Percentiles rank a stretch among this genome's conserved stretches.
These are phyloP conservation scores for Cytidiella melzeri DNA, from an alignment of 768 basidiomycete species.

Conservation along the genomic window DNA sequence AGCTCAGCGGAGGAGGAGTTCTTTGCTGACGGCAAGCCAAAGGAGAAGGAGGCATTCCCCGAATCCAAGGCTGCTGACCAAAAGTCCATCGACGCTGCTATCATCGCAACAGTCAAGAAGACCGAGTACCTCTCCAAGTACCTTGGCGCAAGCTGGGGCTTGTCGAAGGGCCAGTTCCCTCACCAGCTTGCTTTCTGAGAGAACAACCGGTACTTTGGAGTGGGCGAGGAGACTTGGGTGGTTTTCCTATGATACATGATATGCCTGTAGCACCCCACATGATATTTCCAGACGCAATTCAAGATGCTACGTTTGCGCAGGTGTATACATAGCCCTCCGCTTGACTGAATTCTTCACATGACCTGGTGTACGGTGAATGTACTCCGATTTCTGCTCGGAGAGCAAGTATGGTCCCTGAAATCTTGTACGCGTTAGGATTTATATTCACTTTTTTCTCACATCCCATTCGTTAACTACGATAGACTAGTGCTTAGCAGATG, in stretches of 20 bases:
- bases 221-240: slow-evolving; percentile 9
- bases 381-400: not conserved
- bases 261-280: slow-evolving; percentile 32
- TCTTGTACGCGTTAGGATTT: not conserved
- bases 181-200: slow-evolving; percentile 86
- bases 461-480: too few species aligned
- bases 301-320: slow-evolving; percentile 18
- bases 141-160: slow-evolving; percentile 85
- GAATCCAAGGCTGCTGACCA: slow-evolving; percentile 87
- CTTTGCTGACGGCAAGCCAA: slow-evolving; percentile 90
- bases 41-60: slow-evolving; percentile 81
- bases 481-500: too few species aligned
- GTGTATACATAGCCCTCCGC: slow-evolving; percentile 10
- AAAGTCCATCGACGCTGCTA: slow-evolving; percentile 75
- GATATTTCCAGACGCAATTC: slow-evolving; percentile 16
- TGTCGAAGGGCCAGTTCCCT: slow-evolving; percentile 96
- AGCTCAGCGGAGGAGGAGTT: slow-evolving; percentile 93
- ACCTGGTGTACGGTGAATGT: too few species aligned
- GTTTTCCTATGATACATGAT: slow-evolving; percentile 28
- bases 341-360: slow-evolving; percentile 10
- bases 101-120: slow-evolving; percentile 85
- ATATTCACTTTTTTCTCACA: too few species aligned
- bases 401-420: not conserved
- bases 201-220: slow-evolving; percentile 12
- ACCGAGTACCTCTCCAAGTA: slow-evolving; percentile 89